Evolutionary conservation across 108 stramenopile genomes (phyloP).

Genomic region (Aurantiochytrium sp.): DNA sequence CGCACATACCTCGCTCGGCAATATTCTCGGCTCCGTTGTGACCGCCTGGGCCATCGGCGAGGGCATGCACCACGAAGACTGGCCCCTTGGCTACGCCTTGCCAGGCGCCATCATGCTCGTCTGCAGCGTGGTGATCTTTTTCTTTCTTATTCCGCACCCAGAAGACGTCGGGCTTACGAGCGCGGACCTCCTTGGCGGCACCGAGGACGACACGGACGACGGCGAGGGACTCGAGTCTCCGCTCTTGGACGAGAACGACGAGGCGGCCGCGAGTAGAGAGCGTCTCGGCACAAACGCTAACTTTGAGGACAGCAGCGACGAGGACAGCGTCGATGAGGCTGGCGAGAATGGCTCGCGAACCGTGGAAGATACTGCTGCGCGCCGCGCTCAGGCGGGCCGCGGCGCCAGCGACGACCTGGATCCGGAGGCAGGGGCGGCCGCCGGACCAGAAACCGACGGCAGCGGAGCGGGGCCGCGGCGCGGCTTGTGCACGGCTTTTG

Average conservation of each 20-base stretch:
- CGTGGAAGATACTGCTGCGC: not conserved
- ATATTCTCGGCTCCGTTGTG: not conserved
- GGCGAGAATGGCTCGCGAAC: not conserved
- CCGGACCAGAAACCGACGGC: not conserved
- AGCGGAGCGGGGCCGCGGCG: not conserved
- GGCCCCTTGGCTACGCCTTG: not conserved
- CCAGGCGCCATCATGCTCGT: not conserved
- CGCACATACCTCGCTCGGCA: not conserved
- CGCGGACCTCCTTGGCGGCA: not conserved
- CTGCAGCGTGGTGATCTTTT: not conserved
- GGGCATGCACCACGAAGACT: constrained; percentile 25
- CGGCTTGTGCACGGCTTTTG: not conserved
- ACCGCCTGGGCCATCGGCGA: not conserved
- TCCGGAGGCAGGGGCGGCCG: not conserved
- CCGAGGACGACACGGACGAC: not conserved
- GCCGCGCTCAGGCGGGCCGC: too few relatives aligned
- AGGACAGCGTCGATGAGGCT: too few relatives aligned
- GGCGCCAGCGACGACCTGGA: not conserved
- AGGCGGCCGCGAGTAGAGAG: too few relatives aligned
- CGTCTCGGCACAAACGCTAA: too few relatives aligned
- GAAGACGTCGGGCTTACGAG: not conserved
- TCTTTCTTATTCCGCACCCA: not conserved
- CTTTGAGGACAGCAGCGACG: too few relatives aligned
- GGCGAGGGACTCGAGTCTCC: not conserved
- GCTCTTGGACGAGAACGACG: not conserved